Conservation (phyloP, 2,329 filamentous ascomycete genomes). For the Colletotrichum nymphaeae region DNA sequence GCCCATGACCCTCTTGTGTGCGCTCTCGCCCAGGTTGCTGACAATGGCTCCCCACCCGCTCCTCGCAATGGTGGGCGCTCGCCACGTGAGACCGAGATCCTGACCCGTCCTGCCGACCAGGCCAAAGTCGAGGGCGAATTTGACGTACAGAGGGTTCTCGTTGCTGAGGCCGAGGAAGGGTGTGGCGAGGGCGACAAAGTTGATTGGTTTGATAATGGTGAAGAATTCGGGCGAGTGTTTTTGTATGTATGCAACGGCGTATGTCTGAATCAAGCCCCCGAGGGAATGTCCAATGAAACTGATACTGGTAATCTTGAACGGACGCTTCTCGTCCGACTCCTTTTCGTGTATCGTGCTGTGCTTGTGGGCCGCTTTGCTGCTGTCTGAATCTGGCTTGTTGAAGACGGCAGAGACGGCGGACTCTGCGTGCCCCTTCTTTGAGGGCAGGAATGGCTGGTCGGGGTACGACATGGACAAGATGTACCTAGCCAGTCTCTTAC, state of each 20-base stretch:
- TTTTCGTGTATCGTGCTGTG: slow-evolving; percentile 69
- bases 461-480: slow-evolving; percentile 92
- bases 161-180: slow-evolving; percentile 94
- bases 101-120: slow-evolving; percentile 96
- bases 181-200: slow-evolving; percentile 89
- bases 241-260: slow-evolving; percentile 95
- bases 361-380: slow-evolving; percentile 61
- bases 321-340: slow-evolving; percentile 53
- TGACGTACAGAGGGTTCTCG: slow-evolving; percentile 97
- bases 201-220: slow-evolving; percentile 84
- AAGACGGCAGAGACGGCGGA: slow-evolving; percentile 39
- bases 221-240: slow-evolving; percentile 96
- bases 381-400: slow-evolving; percentile 55
- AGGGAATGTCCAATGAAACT: slow-evolving; percentile 95
- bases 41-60: slow-evolving; percentile 92
- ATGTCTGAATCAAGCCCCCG: slow-evolving; percentile 90
- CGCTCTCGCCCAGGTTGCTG: slow-evolving; percentile 79
- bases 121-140: slow-evolving; percentile 95
- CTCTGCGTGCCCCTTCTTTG: slow-evolving; percentile 61
- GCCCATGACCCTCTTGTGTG: slow-evolving; percentile 68
- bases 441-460: slow-evolving; percentile 87
- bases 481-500: slow-evolving; percentile 92
- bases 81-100: slow-evolving; percentile 94
- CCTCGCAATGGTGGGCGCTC: slow-evolving; percentile 84
- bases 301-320: slow-evolving; percentile 91